Evolutionary conservation across 495 filamentous ascomycete genomes (phyloP).

Genomic region (Aspergillus heteromorphus): DNA sequence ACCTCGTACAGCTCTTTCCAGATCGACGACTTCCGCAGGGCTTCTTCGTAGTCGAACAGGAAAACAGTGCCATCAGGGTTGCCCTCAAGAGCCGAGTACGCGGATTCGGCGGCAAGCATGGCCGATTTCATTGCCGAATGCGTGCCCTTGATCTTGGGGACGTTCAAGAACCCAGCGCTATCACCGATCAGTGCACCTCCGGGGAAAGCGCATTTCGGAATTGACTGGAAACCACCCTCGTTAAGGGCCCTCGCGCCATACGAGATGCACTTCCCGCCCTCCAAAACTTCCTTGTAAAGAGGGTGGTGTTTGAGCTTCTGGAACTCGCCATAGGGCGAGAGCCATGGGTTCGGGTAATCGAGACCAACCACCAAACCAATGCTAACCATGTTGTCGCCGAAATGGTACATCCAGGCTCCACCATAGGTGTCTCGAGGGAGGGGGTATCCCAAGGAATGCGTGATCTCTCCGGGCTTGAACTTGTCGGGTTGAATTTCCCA

Average conservation of each 20-base stretch:
- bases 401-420: conserved; percentile 98
- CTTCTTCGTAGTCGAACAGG: conserved; percentile 90
- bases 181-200: conserved; percentile 95
- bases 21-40: conserved; percentile 78
- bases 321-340: conserved; percentile 93
- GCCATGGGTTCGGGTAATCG: conserved; percentile 95
- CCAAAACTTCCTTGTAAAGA: conserved; percentile 70
- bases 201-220: conserved; percentile 93
- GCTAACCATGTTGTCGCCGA: conserved; percentile 93
- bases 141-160: conserved; percentile 97
- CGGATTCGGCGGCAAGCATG: conserved; percentile 91
- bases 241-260: conserved; percentile 92
- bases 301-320: conserved; percentile 99
- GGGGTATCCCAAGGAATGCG: conserved; percentile 92
- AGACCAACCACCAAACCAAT: conserved; percentile 90
- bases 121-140: conserved; percentile 97
- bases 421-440: conserved; percentile 87
- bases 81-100: conserved; percentile 64
- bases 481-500: conserved; percentile 96
- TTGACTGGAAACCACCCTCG: conserved; percentile 96
- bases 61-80: conserved; percentile 68
- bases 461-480: conserved; percentile 77
- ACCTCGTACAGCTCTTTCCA: conserved; percentile 95
- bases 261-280: conserved; percentile 95
- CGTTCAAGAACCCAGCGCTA: conserved; percentile 93